phyloP scores from a whole-genome alignment of 2,329 filamentous ascomycete genomes.

The Aspergillus sp. region DNA sequence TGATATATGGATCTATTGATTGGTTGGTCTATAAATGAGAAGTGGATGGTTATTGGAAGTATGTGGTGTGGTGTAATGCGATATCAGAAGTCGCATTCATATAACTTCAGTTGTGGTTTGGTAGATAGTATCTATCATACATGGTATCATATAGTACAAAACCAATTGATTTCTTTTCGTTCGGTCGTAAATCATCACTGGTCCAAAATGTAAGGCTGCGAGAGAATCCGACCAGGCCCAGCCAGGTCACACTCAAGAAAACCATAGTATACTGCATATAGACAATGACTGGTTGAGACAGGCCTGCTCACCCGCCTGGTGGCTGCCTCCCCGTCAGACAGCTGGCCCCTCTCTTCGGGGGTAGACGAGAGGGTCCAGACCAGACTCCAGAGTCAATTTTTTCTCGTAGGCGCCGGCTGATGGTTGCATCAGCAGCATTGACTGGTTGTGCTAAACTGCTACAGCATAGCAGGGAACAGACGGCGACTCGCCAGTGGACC shows the following conservation, averaged over 20 bases:
- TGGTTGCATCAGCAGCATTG: not conserved
- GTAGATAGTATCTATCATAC: not conserved
- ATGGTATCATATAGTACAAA: not conserved
- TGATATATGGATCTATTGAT: not conserved
- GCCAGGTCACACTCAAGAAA: not conserved
- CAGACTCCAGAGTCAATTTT: not conserved
- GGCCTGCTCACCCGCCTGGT: not conserved
- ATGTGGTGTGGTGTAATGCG: not conserved
- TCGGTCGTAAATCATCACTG: not conserved
- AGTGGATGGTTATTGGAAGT: not conserved
- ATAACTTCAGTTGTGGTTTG: not conserved
- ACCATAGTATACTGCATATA: too few species aligned
- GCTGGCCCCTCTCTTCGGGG: not conserved
- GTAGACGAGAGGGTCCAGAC: not conserved
- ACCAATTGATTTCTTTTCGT: too few species aligned
- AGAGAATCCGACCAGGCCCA: not conserved
- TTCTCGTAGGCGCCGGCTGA: not conserved
- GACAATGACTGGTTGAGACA: not conserved
- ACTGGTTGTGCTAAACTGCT: not conserved
- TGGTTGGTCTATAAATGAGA: not conserved
- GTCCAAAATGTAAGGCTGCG: not conserved
- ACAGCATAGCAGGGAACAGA: not conserved
- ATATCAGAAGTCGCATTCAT: slow-evolving; percentile 1
- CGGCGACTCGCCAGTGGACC: not conserved
- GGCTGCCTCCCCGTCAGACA: not conserved